These are phyloP conservation scores for Globisporangium nodosum DNA, from an alignment of 352 stramenopile species.

Conservation along the genomic window DNA sequence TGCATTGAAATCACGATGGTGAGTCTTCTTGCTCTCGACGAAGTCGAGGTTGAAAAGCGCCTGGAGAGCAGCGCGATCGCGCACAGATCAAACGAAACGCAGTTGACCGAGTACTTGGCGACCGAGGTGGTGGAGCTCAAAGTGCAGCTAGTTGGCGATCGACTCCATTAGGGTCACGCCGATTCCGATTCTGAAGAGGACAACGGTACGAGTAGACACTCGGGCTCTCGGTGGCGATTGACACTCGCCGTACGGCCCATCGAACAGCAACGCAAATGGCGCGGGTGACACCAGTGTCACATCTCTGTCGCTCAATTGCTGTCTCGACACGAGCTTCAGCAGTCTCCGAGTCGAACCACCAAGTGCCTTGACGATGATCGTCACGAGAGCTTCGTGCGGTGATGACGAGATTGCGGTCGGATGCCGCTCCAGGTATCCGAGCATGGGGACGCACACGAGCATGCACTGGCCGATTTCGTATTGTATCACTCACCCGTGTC, in stretches of 20 bases:
- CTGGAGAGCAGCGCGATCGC: conserved; percentile 25
- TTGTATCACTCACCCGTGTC: conserved; percentile 30
- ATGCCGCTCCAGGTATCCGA: conserved; percentile 78
- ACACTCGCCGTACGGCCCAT: conserved; percentile 44
- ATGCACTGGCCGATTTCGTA: conserved; percentile 60
- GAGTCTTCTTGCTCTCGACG: not conserved
- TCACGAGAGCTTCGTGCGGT: conserved; percentile 55
- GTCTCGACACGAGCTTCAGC: conserved; percentile 19
- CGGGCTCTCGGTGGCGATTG: conserved; percentile 31
- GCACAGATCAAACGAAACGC: conserved; percentile 42
- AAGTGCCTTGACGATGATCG: conserved; percentile 52
- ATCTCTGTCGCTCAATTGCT: not conserved
- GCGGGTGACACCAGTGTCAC: not conserved
- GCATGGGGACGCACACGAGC: conserved; percentile 67
- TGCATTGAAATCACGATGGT: not conserved
- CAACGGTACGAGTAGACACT: conserved; percentile 41
- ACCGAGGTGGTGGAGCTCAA: conserved; percentile 1
- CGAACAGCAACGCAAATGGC: conserved; percentile 29
- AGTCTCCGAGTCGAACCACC: conserved; percentile 66
- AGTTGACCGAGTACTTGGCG: conserved; percentile 22
- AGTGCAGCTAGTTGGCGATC: conserved; percentile 10
- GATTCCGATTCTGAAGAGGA: conserved; percentile 25
- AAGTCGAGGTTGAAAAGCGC: conserved; percentile 2
- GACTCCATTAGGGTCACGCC: conserved; percentile 16
- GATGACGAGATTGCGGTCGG: conserved; percentile 83